Percentiles rank a stretch among this genome's conserved stretches.
phyloP scores from a whole-genome alignment of 352 stramenopile genomes.

The Globisporangium ultimum region DNA sequence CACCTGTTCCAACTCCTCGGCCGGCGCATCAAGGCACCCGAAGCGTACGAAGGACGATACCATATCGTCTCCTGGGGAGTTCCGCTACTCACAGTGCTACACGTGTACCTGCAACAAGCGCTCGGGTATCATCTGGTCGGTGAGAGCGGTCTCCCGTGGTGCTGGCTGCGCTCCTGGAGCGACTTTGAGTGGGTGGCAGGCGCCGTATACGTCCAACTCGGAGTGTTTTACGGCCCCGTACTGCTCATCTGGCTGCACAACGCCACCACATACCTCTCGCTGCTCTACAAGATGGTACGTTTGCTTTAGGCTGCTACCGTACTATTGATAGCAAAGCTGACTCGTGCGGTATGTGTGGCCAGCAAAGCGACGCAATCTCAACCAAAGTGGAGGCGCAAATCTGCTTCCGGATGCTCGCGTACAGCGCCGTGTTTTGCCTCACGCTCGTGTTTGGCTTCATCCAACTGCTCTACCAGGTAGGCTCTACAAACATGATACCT shows the following conservation, averaged over 20 bases:
- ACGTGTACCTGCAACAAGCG: constrained; percentile 42
- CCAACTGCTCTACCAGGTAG: constrained; percentile 42
- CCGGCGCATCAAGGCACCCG: constrained; percentile 40
- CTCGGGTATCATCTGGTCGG: constrained; percentile 51
- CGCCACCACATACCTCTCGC: constrained; percentile 47
- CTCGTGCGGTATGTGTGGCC: neutral
- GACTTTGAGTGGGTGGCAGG: constrained; percentile 41
- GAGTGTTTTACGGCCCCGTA: constrained; percentile 57
- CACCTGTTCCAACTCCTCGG: constrained; percentile 70
- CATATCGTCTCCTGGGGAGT: constrained; percentile 68
- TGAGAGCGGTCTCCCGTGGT: constrained; percentile 66
- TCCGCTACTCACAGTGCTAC: constrained; percentile 34
- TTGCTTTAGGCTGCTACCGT: neutral
- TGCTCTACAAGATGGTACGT: constrained; percentile 60
- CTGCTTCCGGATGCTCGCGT: constrained; percentile 58
- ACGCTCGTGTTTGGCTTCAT: constrained; percentile 45
- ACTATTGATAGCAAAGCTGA: neutral
- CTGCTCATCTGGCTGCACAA: constrained; percentile 57
- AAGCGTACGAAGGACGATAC: constrained; percentile 69
- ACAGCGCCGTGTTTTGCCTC: constrained; percentile 58
- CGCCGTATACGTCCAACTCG: constrained; percentile 59
- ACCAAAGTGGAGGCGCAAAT: constrained; percentile 67
- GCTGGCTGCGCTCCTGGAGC: constrained; percentile 74
- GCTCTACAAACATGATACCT: constrained; percentile 3
- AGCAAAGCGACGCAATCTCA: constrained; percentile 50